Evolutionary conservation across 2,329 filamentous ascomycete genomes (phyloP).

Genomic region (Aspergillus sp.): DNA sequence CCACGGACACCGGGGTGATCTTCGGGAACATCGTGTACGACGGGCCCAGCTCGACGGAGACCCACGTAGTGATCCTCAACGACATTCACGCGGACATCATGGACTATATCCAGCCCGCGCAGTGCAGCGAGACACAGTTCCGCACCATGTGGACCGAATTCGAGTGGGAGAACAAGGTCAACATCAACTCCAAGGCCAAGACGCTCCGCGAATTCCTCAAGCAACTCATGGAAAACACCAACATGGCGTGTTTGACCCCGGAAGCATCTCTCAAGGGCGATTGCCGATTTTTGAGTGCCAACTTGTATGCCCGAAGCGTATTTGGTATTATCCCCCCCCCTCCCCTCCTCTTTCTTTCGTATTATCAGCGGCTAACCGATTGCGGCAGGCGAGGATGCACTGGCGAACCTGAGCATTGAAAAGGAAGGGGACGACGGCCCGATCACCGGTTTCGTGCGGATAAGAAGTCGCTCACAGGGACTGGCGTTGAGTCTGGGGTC

Average conservation of each 20-base stretch:
- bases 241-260: conserved; percentile 96
- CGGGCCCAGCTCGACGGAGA: conserved; percentile 81
- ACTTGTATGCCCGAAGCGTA: conserved; percentile 90
- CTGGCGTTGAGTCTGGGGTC: conserved; percentile 88
- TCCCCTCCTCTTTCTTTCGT: too few relatives aligned
- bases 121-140: conserved; percentile 97
- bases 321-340: conserved; percentile 67
- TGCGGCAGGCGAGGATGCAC: conserved; percentile 78
- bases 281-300: conserved; percentile 95
- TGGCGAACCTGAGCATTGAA: conserved; percentile 96
- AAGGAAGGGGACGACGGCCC: conserved; percentile 92
- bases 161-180: conserved; percentile 99
- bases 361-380: conserved; percentile 2
- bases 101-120: conserved; percentile 98
- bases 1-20: conserved; percentile 95
- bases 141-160: conserved; percentile 99
- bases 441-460: conserved; percentile 94
- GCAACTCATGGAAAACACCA: conserved; percentile 92
- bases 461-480: conserved; percentile 93
- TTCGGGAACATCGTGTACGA: conserved; percentile 99
- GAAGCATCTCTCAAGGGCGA: conserved; percentile 95
- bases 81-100: conserved; percentile 98
- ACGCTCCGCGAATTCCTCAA: conserved; percentile 83
- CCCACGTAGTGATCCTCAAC: conserved; percentile 94
- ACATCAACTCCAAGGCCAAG: conserved; percentile 97